Percentiles rank a stretch among this genome's conserved stretches.
Conservation (phyloP, 2,329 filamentous ascomycete genomes). For the Fusarium xyrophilum region DNA sequence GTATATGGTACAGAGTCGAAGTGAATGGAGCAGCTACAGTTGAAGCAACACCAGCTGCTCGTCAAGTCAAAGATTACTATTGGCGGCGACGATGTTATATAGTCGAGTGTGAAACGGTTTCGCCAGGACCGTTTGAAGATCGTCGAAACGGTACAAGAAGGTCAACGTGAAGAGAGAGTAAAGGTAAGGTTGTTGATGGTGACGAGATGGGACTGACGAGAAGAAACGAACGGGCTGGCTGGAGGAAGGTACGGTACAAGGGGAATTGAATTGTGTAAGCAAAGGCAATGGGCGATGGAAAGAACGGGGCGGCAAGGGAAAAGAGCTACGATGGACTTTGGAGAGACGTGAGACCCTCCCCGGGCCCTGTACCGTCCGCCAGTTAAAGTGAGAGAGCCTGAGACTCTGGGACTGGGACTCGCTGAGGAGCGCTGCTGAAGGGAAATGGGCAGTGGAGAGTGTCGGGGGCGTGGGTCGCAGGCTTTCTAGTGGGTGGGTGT, state of each 20-base stretch:
- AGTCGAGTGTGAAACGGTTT: conserved; percentile 27
- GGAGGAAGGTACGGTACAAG: conserved; percentile 24
- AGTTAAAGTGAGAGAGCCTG: conserved; percentile 28
- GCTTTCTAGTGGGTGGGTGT: conserved; percentile 29
- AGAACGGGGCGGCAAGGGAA: conserved; percentile 39
- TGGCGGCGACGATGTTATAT: conserved; percentile 4
- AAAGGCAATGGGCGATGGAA: conserved; percentile 18
- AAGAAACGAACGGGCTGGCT: conserved; percentile 18
- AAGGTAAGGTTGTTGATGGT: conserved; percentile 30
- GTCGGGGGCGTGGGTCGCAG: conserved; percentile 38
- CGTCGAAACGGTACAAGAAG: conserved; percentile 33
- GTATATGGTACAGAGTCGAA: conserved; percentile 9
- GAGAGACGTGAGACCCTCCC: conserved; percentile 17
- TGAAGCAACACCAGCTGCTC: conserved; percentile 36
- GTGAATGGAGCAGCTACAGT: conserved; percentile 37
- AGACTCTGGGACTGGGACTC: conserved; percentile 35
- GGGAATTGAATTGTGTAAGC: conserved; percentile 44
- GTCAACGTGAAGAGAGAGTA: conserved; percentile 28
- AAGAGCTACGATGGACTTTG: conserved; percentile 44
- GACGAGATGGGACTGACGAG: conserved; percentile 25
- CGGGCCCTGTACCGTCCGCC: conserved; percentile 29
- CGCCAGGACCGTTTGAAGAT: conserved; percentile 32
- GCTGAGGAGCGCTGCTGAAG: conserved; percentile 33
- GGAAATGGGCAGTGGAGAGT: conserved; percentile 43
- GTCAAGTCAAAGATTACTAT: conserved; percentile 27